Evolutionary conservation across 2,329 filamentous ascomycete species (phyloP).

Genomic region (Chaetomium sp.): DNA sequence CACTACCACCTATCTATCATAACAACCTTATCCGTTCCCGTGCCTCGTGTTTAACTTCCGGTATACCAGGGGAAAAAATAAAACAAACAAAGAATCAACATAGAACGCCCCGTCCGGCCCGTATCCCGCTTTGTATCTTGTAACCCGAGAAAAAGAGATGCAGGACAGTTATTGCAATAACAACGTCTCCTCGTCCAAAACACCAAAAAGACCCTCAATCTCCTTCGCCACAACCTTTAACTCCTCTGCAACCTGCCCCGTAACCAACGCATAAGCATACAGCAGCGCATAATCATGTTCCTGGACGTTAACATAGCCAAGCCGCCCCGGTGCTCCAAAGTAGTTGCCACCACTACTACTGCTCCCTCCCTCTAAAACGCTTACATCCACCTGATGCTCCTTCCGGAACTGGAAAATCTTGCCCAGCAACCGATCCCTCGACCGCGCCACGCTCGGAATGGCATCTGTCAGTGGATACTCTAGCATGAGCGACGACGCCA

Average conservation of each 20-base stretch:
- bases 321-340: constrained; percentile 13
- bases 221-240: constrained; percentile 54
- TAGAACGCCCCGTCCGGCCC: no score
- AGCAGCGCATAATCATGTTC: constrained; percentile 84
- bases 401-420: constrained; percentile 84
- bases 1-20: no score
- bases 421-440: constrained; percentile 74
- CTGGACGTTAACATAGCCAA: constrained; percentile 40
- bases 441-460: constrained; percentile 73
- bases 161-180: constrained; percentile 41
- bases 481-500: constrained; percentile 88
- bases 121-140: not conserved
- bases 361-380: constrained; percentile 1
- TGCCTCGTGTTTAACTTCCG: no score
- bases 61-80: no score
- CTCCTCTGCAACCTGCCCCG: constrained; percentile 60
- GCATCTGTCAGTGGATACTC: constrained; percentile 90
- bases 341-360: constrained; percentile 1
- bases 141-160: not conserved
- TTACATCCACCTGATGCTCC: constrained; percentile 41
- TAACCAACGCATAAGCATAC: constrained; percentile 79
- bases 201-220: constrained; percentile 57
- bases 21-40: no score
- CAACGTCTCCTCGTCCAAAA: constrained; percentile 54
- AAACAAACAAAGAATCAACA: no score